Evolutionary conservation across 2,329 filamentous ascomycete genomes (phyloP).

Genomic region (Pleomassaria siparia): DNA sequence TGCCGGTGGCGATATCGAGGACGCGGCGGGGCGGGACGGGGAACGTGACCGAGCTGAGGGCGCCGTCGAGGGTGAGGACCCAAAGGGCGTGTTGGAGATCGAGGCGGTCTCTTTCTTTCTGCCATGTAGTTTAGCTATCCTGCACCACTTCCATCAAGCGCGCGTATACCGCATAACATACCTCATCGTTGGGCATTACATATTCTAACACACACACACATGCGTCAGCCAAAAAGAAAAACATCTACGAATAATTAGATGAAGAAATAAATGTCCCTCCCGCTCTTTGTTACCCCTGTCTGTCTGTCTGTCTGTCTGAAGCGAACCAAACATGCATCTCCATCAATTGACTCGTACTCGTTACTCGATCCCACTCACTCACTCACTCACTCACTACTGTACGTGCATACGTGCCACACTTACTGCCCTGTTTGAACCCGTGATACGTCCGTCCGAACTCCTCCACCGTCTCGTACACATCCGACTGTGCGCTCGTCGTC

Average conservation of each 20-base stretch:
- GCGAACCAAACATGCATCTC: too few relatives aligned
- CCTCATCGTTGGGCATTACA: conserved; percentile 24
- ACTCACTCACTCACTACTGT: neutral
- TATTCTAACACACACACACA: too few relatives aligned
- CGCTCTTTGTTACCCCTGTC: too few relatives aligned
- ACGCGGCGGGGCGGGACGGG: conserved; percentile 11
- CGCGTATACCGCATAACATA: too few relatives aligned
- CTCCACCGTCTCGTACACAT: conserved; percentile 14
- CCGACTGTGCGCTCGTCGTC: conserved; percentile 16
- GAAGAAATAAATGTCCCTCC: too few relatives aligned
- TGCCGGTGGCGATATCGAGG: conserved; percentile 26
- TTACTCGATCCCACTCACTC: too few relatives aligned
- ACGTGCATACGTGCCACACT: neutral
- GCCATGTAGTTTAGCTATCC: neutral
- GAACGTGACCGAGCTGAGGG: conserved; percentile 15
- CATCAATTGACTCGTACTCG: too few relatives aligned
- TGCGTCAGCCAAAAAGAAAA: too few relatives aligned
- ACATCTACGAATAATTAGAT: too few relatives aligned
- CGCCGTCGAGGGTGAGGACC: conserved; percentile 16
- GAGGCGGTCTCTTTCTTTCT: conserved; percentile 25
- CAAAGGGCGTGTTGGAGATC: conserved; percentile 29
- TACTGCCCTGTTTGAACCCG: conserved; percentile 21
- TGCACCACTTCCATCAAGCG: too few relatives aligned
- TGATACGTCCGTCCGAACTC: conserved; percentile 22
- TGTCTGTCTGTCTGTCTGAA: too few relatives aligned